These are phyloP conservation scores for Neurospora sp. DNA, from an alignment of 495 filamentous ascomycete species.

Conservation along the genomic window DNA sequence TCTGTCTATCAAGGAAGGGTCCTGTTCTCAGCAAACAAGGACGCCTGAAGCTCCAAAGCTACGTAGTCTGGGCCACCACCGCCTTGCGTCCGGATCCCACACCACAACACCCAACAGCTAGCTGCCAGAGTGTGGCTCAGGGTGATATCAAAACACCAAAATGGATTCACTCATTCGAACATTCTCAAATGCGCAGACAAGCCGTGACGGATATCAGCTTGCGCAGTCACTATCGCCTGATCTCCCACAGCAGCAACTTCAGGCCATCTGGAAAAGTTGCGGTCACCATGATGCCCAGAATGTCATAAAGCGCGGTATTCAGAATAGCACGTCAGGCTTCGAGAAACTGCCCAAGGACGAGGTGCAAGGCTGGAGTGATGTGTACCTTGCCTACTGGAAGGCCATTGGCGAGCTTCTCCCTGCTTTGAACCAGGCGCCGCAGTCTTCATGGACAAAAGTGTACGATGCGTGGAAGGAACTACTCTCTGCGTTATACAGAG, in stretches of 20 bases:
- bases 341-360: slow-evolving; percentile 50
- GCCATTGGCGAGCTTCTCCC: slow-evolving; percentile 57
- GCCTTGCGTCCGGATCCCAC: background rate
- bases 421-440: slow-evolving; percentile 34
- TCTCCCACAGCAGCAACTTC: slow-evolving; percentile 45
- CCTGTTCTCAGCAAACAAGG: background rate
- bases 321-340: slow-evolving; percentile 34
- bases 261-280: slow-evolving; percentile 52
- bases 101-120: background rate
- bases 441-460: slow-evolving; percentile 57
- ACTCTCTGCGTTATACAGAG: slow-evolving; percentile 56
- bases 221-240: slow-evolving; percentile 61
- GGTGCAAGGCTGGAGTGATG: slow-evolving; percentile 65
- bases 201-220: slow-evolving; percentile 52
- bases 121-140: background rate
- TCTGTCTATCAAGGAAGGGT: background rate
- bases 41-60: background rate
- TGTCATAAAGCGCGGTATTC: slow-evolving; percentile 51
- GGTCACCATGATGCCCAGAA: slow-evolving; percentile 41
- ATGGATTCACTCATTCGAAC: slow-evolving; percentile 51
- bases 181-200: slow-evolving; percentile 48
- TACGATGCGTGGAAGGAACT: slow-evolving; percentile 83
- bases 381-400: slow-evolving; percentile 77
- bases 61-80: background rate
- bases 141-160: background rate